Evolutionary conservation across 148 eudicot species (phyloP).

Genomic region (Silene uniflora): DNA sequence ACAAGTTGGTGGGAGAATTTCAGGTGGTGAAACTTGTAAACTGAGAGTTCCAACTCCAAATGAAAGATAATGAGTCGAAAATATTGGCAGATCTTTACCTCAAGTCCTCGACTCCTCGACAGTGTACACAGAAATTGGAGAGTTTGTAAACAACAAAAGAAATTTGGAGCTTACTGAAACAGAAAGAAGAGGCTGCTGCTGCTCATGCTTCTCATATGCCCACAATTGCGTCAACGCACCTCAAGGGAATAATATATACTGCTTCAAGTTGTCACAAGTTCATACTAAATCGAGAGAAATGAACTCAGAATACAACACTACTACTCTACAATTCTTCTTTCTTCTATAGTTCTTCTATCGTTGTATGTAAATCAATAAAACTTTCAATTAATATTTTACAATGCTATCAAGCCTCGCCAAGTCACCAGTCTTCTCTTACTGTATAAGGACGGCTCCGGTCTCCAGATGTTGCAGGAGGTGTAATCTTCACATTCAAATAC

Average conservation of each 20-base stretch:
- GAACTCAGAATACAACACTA: slow-evolving; percentile 1
- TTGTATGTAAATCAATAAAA: background rate
- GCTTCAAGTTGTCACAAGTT: background rate
- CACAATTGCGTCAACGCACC: background rate
- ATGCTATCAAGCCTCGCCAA: background rate
- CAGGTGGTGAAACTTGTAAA: background rate
- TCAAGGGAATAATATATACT: background rate
- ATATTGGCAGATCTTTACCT: background rate
- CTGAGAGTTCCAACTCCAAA: background rate
- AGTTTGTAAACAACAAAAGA: background rate
- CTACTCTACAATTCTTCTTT: background rate
- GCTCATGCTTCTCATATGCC: background rate
- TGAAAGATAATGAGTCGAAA: background rate
- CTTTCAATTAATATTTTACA: slow-evolving; percentile 10
- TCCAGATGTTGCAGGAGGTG: background rate
- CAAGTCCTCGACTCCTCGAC: too few relatives aligned
- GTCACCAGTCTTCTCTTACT: background rate
- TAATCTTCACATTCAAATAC: slow-evolving; percentile 4
- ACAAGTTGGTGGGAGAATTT: background rate
- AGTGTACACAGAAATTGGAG: background rate
- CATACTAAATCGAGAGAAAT: background rate
- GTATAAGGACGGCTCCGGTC: background rate
- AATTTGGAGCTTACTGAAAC: too few relatives aligned
- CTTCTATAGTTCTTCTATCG: slow-evolving; percentile 17
- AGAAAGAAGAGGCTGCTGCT: too few relatives aligned